A percentile compares a stretch with the other conserved stretches of the same genome.
phyloP scores from a whole-genome alignment of 2,329 filamentous ascomycete genomes.

The Rhynchosporium secalis region DNA sequence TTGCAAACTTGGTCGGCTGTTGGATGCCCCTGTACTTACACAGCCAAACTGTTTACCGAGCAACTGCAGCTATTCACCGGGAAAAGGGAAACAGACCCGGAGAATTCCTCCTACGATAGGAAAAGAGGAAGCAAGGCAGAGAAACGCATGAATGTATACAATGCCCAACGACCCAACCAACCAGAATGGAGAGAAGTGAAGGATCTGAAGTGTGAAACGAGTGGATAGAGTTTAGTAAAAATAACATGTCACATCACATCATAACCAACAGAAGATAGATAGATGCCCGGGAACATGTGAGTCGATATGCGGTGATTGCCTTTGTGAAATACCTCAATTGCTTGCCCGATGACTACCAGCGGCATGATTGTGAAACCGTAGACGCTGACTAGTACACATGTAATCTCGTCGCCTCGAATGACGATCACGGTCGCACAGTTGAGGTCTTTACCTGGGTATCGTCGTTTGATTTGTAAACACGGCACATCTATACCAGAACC shows the following conservation, averaged over 20 bases:
- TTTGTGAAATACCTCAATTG: background rate
- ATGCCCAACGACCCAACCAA: background rate
- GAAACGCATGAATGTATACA: slow-evolving; percentile 2
- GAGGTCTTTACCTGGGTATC: background rate
- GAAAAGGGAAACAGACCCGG: too few species aligned
- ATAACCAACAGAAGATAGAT: too few species aligned
- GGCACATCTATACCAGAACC: background rate
- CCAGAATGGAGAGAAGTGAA: background rate
- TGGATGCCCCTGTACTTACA: too few species aligned
- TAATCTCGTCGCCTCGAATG: background rate
- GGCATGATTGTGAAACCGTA: background rate
- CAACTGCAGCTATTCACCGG: too few species aligned
- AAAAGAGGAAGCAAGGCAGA: slow-evolving; percentile 6
- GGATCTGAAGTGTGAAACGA: slow-evolving; percentile 7
- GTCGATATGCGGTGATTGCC: background rate
- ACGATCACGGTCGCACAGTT: background rate
- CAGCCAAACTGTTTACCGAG: too few species aligned
- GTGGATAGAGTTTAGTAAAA: background rate
- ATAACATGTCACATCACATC: background rate
- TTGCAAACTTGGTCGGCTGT: too few species aligned
- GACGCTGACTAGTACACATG: background rate
- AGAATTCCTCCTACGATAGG: too few species aligned
- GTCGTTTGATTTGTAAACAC: background rate
- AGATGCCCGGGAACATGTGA: too few species aligned
- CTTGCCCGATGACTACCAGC: background rate